Evolutionary conservation across 345 rosid genomes (phyloP).

Genomic region (Salix exigua): DNA sequence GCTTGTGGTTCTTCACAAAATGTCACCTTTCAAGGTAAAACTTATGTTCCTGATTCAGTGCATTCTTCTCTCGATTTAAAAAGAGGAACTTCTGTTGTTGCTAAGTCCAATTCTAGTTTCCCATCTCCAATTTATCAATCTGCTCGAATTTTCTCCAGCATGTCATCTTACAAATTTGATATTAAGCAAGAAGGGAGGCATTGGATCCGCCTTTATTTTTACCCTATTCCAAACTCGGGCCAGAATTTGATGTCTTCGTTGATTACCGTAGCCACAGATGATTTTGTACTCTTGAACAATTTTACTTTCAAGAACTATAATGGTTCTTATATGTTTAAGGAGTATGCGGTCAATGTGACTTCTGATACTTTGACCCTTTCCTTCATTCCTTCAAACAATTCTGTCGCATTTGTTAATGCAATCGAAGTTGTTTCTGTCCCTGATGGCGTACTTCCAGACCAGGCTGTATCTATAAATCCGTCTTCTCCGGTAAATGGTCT

Average conservation of each 20-base stretch:
- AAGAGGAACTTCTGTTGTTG: conserved; percentile 46
- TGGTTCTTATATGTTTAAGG: conserved; percentile 68
- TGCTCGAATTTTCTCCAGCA: conserved; percentile 70
- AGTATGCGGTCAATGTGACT: conserved; percentile 82
- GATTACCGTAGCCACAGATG: conserved; percentile 64
- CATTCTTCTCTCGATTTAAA: conserved; percentile 55
- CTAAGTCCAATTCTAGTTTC: conserved; percentile 43
- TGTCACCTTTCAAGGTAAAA: conserved; percentile 63
- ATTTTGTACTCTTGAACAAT: conserved; percentile 80
- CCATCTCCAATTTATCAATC: conserved; percentile 64
- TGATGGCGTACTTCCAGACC: conserved; percentile 66
- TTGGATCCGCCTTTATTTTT: conserved; percentile 97
- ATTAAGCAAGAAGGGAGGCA: conserved; percentile 71
- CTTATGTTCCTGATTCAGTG: conserved; percentile 67
- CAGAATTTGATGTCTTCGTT: conserved; percentile 56
- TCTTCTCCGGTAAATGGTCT: conserved; percentile 57
- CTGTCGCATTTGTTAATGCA: conserved; percentile 84
- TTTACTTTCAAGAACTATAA: conserved; percentile 66
- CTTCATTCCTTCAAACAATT: conserved; percentile 68
- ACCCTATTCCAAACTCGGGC: conserved; percentile 49
- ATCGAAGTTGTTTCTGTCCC: conserved; percentile 90
- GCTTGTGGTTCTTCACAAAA: conserved; percentile 79
- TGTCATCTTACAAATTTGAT: conserved; percentile 67
- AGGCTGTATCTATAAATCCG: conserved; percentile 65
- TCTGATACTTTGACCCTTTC: conserved; percentile 55